phyloP scores from a whole-genome alignment of 257 asterid species.

The Apocynum venetum region DNA sequence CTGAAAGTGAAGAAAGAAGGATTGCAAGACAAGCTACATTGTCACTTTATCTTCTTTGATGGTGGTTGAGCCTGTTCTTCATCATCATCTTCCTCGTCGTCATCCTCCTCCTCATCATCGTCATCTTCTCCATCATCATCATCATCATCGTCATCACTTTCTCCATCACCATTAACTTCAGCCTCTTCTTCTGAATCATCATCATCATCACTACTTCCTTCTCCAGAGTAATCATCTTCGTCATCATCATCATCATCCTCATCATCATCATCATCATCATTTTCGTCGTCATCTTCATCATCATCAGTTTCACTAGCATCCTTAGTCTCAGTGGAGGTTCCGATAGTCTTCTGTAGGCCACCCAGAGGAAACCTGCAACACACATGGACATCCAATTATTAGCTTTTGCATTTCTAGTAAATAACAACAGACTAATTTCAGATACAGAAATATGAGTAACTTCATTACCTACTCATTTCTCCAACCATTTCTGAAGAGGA shows the following conservation, averaged over 20 bases:
- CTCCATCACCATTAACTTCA: constrained; percentile 18
- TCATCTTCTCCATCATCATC: constrained; percentile 12
- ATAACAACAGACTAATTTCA: not conserved
- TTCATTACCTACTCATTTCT: constrained; percentile 14
- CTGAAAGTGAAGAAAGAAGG: not conserved
- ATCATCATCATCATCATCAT: not conserved
- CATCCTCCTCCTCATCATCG: constrained; percentile 3
- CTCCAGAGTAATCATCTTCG: constrained; percentile 11
- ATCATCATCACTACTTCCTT: constrained; percentile 18
- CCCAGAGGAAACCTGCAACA: constrained; percentile 21
- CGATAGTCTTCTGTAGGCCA: constrained; percentile 6
- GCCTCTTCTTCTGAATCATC: constrained; percentile 18
- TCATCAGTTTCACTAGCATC: constrained; percentile 23
- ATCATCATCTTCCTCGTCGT: constrained; percentile 18
- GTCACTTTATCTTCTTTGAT: constrained; percentile 22
- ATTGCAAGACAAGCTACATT: not conserved
- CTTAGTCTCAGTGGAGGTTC: constrained; percentile 7
- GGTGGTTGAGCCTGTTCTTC: constrained; percentile 12
- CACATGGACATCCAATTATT: constrained; percentile 2
- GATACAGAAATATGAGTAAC: not conserved
- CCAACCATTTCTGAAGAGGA: constrained; percentile 12
- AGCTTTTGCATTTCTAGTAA: not conserved
- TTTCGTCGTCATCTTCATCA: constrained; percentile 10
- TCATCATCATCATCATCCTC: constrained; percentile 1
- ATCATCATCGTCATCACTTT: constrained; percentile 12